Evolutionary conservation across 108 stramenopile species (phyloP).

Genomic region (Nitzschia inconspicua): DNA sequence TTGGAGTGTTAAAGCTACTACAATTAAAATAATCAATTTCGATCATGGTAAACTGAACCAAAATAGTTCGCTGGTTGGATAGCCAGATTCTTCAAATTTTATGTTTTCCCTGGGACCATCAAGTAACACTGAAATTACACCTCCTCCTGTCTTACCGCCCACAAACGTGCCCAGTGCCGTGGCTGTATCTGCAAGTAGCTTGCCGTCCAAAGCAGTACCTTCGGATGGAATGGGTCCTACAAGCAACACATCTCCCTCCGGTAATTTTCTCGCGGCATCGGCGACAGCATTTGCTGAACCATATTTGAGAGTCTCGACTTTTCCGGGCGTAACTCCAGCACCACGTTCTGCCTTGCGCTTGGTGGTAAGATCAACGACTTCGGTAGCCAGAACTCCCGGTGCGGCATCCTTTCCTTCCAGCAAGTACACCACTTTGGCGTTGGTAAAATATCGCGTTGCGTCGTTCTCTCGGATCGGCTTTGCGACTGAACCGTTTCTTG

Average conservation of each 20-base stretch:
- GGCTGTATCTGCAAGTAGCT: slow-evolving; percentile 11
- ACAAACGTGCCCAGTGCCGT: slow-evolving; percentile 9
- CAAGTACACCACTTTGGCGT: slow-evolving; percentile 22
- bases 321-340: slow-evolving; percentile 21
- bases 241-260: slow-evolving; percentile 16
- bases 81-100: slow-evolving; percentile 9
- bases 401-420: slow-evolving; percentile 5
- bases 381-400: background rate
- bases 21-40: background rate
- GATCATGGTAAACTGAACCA: slow-evolving; percentile 13
- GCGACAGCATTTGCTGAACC: slow-evolving; percentile 2
- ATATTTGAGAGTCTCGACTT: background rate
- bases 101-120: slow-evolving; percentile 14
- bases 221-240: slow-evolving; percentile 22
- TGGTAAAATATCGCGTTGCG: slow-evolving; percentile 29
- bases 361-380: slow-evolving; percentile 15
- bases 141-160: slow-evolving; percentile 7
- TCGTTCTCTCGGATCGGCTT: slow-evolving; percentile 32
- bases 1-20: slow-evolving; percentile 17
- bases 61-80: slow-evolving; percentile 11
- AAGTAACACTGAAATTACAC: slow-evolving; percentile 17
- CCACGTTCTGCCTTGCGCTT: slow-evolving; percentile 21
- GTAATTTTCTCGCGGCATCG: background rate
- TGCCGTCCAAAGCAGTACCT: slow-evolving; percentile 13
- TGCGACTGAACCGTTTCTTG: background rate